These are phyloP conservation scores for Gyromitra esculenta DNA, from an alignment of 2,329 filamentous ascomycete genomes.

Conservation along the genomic window DNA sequence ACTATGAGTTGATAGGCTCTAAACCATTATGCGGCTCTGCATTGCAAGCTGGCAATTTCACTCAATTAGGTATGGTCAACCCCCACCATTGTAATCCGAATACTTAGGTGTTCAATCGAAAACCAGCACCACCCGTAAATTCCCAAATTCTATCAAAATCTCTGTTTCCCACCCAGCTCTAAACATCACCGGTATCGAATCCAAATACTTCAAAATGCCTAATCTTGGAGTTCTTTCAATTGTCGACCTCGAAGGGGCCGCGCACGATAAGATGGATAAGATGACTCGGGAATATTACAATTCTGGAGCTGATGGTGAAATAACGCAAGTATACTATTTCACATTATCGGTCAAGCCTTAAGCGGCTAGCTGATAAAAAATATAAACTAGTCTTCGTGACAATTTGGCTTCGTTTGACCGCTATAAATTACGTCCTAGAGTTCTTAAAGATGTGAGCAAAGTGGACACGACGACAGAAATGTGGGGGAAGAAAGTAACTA, in stretches of 20 bases:
- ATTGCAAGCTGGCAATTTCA: background rate
- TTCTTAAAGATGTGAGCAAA: conserved; percentile 62
- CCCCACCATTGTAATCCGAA: background rate
- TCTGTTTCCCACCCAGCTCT: background rate
- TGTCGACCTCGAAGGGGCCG: conserved; percentile 62
- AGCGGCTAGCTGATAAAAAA: background rate
- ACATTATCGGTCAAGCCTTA: background rate
- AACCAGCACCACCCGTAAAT: background rate
- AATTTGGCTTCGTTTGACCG: conserved; percentile 67
- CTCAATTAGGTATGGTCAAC: background rate
- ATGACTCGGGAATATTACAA: conserved; percentile 67
- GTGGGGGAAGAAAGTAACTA: conserved; percentile 47
- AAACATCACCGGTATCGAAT: background rate
- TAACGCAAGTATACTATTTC: conserved; percentile 61
- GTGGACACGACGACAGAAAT: conserved; percentile 58
- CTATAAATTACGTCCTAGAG: conserved; percentile 65
- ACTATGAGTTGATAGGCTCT: no score
- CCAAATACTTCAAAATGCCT: conserved; percentile 53
- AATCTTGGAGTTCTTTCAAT: conserved; percentile 62
- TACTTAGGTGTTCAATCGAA: background rate
- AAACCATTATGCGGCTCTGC: background rate
- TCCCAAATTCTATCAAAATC: background rate
- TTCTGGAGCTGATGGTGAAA: conserved; percentile 67
- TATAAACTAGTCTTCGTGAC: conserved; percentile 61
- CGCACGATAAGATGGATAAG: conserved; percentile 61